phyloP scores from a whole-genome alignment of 73 alveolate species.

The Uronychia binucleata region DNA sequence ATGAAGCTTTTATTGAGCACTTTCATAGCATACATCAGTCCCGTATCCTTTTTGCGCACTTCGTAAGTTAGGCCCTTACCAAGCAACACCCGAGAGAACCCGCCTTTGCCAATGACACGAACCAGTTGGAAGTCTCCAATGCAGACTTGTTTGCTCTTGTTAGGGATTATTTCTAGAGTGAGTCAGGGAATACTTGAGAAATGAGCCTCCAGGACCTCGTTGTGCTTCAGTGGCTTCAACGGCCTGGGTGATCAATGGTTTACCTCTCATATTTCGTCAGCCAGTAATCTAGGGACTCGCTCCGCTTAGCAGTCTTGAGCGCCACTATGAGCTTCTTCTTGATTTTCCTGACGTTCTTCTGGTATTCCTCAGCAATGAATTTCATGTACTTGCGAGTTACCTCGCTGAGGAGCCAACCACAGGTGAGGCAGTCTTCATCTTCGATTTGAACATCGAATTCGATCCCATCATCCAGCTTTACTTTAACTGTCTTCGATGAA shows the following conservation, averaged over 20 bases:
- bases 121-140: slow-evolving; percentile 33
- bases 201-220: slow-evolving; percentile 9
- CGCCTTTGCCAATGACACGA: slow-evolving; percentile 49
- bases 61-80: slow-evolving; percentile 40
- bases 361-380: neutral
- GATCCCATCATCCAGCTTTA: slow-evolving; percentile 15
- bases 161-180: slow-evolving; percentile 7
- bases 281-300: slow-evolving; percentile 34
- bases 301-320: neutral
- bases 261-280: slow-evolving; percentile 10
- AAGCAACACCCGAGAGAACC: slow-evolving; percentile 56
- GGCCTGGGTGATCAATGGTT: neutral
- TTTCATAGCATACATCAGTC: slow-evolving; percentile 55
- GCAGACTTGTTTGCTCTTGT: slow-evolving; percentile 13
- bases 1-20: slow-evolving; percentile 53
- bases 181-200: slow-evolving; percentile 6
- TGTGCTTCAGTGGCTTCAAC: slow-evolving; percentile 20
- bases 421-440: slow-evolving; percentile 36
- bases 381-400: slow-evolving; percentile 29
- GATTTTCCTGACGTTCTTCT: neutral
- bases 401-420: slow-evolving; percentile 60
- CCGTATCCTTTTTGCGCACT: slow-evolving; percentile 63
- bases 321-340: slow-evolving; percentile 27
- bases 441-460: slow-evolving; percentile 14
- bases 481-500: neutral